Percentiles rank a stretch among this genome's conserved stretches.
phyloP scores from a whole-genome alignment of 805 yeast genomes.

The Yarrowia bubula region DNA sequence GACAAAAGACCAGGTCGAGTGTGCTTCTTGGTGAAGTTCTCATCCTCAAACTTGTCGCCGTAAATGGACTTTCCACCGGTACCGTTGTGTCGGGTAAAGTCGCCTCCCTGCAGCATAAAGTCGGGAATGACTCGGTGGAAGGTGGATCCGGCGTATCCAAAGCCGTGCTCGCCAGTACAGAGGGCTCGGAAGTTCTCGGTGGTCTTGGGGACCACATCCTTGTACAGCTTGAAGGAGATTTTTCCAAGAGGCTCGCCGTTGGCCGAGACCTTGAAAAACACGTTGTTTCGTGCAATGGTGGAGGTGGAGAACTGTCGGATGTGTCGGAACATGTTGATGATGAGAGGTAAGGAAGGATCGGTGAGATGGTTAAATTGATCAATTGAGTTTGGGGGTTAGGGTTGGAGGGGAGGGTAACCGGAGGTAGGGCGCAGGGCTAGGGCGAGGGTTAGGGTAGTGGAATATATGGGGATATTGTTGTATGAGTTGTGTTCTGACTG shows the following conservation, averaged over 20 bases:
- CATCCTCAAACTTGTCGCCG: slow-evolving; percentile 74
- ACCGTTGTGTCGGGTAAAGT: slow-evolving; percentile 82
- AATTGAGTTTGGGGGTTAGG: slow-evolving; percentile 1
- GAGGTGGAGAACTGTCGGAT: slow-evolving; percentile 25
- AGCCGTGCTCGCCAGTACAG: slow-evolving; percentile 93
- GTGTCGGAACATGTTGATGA: slow-evolving; percentile 7
- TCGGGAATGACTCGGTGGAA: slow-evolving; percentile 98
- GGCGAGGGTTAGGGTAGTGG: no score
- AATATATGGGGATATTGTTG: no score
- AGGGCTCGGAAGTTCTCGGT: slow-evolving; percentile 95
- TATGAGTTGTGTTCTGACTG: no score
- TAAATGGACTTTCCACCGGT: slow-evolving; percentile 87
- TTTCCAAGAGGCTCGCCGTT: slow-evolving; percentile 75
- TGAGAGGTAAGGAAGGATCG: neutral
- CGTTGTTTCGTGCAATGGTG: slow-evolving; percentile 41
- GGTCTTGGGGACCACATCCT: slow-evolving; percentile 87
- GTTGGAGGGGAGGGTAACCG: neutral
- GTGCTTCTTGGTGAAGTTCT: slow-evolving; percentile 71
- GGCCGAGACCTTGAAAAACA: slow-evolving; percentile 75
- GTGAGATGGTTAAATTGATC: neutral
- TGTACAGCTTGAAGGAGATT: slow-evolving; percentile 78
- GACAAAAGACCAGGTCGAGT: slow-evolving; percentile 78
- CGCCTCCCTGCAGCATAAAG: slow-evolving; percentile 97
- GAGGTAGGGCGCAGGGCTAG: no score
- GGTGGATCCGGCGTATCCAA: slow-evolving; percentile 76